Evolutionary conservation across 2,329 filamentous ascomycete genomes (phyloP).

Genomic region (Eutypella sp.): DNA sequence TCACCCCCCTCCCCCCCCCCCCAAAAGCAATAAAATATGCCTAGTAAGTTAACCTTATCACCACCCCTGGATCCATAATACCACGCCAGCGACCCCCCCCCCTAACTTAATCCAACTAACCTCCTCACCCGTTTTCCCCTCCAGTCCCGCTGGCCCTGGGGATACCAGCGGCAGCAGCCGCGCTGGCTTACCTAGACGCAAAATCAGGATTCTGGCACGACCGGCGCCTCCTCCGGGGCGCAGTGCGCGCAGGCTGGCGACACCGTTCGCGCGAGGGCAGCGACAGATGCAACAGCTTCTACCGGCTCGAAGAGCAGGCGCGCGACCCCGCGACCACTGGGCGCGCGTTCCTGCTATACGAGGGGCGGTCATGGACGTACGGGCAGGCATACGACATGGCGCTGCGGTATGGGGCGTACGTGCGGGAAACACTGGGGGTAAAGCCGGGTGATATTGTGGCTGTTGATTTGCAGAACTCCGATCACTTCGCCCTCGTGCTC

Average conservation of each 20-base stretch:
- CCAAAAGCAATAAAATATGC: no score
- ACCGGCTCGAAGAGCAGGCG: conserved; percentile 65
- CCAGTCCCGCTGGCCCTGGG: conserved; percentile 50
- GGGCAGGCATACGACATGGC: conserved; percentile 67
- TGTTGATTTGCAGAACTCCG: conserved; percentile 75
- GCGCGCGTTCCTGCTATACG: conserved; percentile 63
- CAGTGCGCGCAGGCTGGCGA: conserved; percentile 41
- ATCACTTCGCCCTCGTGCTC: conserved; percentile 71
- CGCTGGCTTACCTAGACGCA: conserved; percentile 75
- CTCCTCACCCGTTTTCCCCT: not conserved
- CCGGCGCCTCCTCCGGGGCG: conserved; percentile 49
- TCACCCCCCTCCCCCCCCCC: no score
- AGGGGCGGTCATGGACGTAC: conserved; percentile 67
- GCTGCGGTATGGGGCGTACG: conserved; percentile 70
- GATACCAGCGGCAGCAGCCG: conserved; percentile 58
- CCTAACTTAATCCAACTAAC: no score
- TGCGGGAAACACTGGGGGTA: conserved; percentile 59
- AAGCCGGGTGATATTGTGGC: conserved; percentile 72
- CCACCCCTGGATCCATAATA: no score
- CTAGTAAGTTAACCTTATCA: no score
- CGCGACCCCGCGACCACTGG: conserved; percentile 45
- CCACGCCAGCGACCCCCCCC: no score
- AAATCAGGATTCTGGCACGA: conserved; percentile 65
- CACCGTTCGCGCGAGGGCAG: conserved; percentile 44
- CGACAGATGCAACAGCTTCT: conserved; percentile 68